Percentiles rank a stretch among this genome's conserved stretches.
These are phyloP conservation scores for Mortierella sp. DNA, from an alignment of 371 early-diverging fungal species.

Conservation along the genomic window DNA sequence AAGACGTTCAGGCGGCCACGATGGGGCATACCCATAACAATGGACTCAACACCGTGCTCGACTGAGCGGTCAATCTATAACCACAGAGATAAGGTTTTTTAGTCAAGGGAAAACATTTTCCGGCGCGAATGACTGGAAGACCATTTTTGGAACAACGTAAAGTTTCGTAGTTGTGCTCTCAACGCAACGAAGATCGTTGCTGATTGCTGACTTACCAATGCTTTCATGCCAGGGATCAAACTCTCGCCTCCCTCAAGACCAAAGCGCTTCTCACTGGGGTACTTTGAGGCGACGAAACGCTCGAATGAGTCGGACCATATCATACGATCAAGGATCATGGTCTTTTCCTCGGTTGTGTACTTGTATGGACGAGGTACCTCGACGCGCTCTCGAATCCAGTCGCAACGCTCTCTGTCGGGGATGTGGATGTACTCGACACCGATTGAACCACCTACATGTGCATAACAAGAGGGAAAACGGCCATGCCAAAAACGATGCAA, in stretches of 20 bases:
- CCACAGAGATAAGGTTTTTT: background rate
- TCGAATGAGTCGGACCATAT: constrained; percentile 98
- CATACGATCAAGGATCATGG: constrained; percentile 92
- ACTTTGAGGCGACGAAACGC: constrained; percentile 52
- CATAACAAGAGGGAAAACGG: constrained; percentile 10
- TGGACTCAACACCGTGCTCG: constrained; percentile 92
- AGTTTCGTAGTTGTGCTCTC: constrained; percentile 1
- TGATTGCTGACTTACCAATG: constrained; percentile 89
- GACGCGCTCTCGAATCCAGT: constrained; percentile 95
- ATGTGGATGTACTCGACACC: constrained; percentile 99
- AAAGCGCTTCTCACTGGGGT: constrained; percentile 94
- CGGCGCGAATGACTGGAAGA: background rate
- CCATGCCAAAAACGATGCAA: constrained; percentile 1
- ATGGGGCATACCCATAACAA: constrained; percentile 98
- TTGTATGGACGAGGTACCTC: constrained; percentile 91
- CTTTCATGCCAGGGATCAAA: constrained; percentile 98
- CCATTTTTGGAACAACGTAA: constrained; percentile 10
- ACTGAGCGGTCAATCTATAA: constrained; percentile 71
- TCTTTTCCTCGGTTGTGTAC: constrained; percentile 90
- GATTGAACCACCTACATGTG: constrained; percentile 83
- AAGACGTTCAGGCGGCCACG: constrained; percentile 98
- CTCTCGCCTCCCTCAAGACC: constrained; percentile 98
- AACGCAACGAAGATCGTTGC: constrained; percentile 92
- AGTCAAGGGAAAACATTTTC: constrained; percentile 9
- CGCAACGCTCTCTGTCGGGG: constrained; percentile 94